A percentile compares a stretch with the other conserved stretches of the same genome.
These are phyloP conservation scores for Nakazawaea pomicola DNA, from an alignment of 805 yeast genomes.

Conservation along the genomic window DNA sequence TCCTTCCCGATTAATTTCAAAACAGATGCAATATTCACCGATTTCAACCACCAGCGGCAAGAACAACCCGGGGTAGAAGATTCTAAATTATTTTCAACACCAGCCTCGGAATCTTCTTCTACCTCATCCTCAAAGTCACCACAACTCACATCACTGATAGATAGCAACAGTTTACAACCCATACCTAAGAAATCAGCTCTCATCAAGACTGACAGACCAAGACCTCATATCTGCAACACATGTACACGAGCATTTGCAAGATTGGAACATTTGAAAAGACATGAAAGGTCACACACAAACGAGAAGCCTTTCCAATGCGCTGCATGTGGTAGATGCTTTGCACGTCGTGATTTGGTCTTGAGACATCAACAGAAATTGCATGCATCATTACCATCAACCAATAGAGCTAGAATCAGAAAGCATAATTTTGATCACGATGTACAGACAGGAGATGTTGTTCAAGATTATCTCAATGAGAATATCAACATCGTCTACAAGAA, in stretches of 20 bases:
- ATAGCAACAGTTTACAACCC: slow-evolving; percentile 32
- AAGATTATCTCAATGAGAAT: slow-evolving; percentile 39
- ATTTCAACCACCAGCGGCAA: no score
- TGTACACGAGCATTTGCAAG: slow-evolving; percentile 97
- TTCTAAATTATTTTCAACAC: no score
- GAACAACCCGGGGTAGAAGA: no score
- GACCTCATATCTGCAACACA: slow-evolving; percentile 86
- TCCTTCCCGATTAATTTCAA: no score
- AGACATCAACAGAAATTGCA: slow-evolving; percentile 96
- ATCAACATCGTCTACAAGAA: slow-evolving; percentile 49
- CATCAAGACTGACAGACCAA: slow-evolving; percentile 86
- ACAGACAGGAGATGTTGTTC: slow-evolving; percentile 14
- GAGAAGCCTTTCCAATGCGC: slow-evolving; percentile 97
- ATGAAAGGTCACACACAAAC: slow-evolving; percentile 90
- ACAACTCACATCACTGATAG: background rate
- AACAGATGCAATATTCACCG: no score
- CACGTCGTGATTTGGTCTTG: slow-evolving; percentile 80
- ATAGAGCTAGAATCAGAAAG: slow-evolving; percentile 29
- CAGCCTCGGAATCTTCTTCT: slow-evolving; percentile 2
- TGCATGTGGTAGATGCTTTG: slow-evolving; percentile 93
- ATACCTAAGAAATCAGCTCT: slow-evolving; percentile 82
- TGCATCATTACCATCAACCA: slow-evolving; percentile 41
- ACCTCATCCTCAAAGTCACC: slow-evolving; percentile 9
- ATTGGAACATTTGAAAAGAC: slow-evolving; percentile 89
- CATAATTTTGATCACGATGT: slow-evolving; percentile 23